Evolutionary conservation across 129 eudicot genomes (phyloP).

Genomic region (Cynara cardunculus): DNA sequence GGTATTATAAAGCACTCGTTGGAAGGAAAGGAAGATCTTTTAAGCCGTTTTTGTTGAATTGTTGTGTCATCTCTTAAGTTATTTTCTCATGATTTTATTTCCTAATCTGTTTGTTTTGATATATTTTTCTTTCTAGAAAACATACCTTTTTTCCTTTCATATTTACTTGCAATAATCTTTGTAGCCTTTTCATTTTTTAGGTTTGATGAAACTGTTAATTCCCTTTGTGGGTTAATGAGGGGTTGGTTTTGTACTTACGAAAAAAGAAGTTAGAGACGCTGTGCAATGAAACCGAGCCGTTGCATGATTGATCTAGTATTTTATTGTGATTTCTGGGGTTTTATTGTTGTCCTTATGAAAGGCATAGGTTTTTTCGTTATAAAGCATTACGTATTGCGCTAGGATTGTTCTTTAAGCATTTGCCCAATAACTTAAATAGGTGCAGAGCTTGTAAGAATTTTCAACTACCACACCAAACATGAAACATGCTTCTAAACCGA

Average conservation of each 20-base stretch:
- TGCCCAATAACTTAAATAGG: background rate
- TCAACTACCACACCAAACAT: background rate
- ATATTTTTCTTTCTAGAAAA: background rate
- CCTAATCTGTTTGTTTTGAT: background rate
- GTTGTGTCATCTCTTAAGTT: background rate
- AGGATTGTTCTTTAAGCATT: background rate
- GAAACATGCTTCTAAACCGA: background rate
- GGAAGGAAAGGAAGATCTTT: background rate
- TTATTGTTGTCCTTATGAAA: background rate
- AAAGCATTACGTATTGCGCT: background rate
- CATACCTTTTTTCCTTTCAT: background rate
- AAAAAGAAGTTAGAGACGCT: background rate
- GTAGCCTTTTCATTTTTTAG: background rate
- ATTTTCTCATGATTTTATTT: background rate
- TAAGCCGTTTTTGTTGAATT: background rate
- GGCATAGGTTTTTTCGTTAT: background rate
- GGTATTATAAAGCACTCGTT: background rate
- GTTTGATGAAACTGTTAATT: background rate
- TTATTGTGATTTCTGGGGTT: background rate
- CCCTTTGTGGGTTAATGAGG: background rate
- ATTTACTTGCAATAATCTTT: background rate
- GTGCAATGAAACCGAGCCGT: background rate
- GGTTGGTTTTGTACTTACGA: background rate
- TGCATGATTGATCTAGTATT: background rate
- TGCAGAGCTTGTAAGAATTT: background rate